These are phyloP conservation scores for Grigorovia yakushimaensis DNA, from an alignment of 805 yeast genomes.

Conservation along the genomic window DNA sequence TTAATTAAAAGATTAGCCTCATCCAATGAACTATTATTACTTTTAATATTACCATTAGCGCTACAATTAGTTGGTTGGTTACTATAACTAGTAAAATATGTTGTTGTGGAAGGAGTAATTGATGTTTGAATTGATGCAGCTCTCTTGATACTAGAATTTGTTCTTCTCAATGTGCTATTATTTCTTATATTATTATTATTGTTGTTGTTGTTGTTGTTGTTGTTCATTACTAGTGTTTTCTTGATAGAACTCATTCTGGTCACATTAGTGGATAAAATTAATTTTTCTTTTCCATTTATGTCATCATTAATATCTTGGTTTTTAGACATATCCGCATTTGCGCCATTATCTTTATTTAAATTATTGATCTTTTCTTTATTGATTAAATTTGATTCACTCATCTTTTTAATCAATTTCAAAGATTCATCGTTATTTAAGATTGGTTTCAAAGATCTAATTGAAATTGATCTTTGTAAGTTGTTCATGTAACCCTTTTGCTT, in stretches of 20 bases:
- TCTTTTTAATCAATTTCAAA: background rate
- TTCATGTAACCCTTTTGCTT: conserved; percentile 21
- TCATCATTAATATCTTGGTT: background rate
- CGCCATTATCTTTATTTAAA: background rate
- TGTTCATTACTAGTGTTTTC: background rate
- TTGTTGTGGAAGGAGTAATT: conserved; percentile 6
- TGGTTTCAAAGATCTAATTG: conserved; percentile 4
- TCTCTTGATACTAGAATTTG: conserved; percentile 29
- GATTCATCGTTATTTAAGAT: background rate
- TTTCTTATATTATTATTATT: background rate
- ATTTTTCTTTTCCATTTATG: background rate
- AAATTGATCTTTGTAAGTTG: conserved; percentile 23
- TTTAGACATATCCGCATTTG: too few relatives aligned
- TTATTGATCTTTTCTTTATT: background rate
- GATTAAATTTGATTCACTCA: background rate
- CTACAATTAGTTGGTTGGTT: background rate
- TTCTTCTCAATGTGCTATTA: conserved; percentile 21
- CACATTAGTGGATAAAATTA: background rate
- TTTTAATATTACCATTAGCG: background rate
- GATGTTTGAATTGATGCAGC: conserved; percentile 28
- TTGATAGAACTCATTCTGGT: background rate
- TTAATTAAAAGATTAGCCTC: background rate
- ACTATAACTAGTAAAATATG: background rate
- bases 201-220: background rate
- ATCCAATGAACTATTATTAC: background rate